Evolutionary conservation across 2,329 filamentous ascomycete species (phyloP).

Genomic region (Mariannaea elegans): DNA sequence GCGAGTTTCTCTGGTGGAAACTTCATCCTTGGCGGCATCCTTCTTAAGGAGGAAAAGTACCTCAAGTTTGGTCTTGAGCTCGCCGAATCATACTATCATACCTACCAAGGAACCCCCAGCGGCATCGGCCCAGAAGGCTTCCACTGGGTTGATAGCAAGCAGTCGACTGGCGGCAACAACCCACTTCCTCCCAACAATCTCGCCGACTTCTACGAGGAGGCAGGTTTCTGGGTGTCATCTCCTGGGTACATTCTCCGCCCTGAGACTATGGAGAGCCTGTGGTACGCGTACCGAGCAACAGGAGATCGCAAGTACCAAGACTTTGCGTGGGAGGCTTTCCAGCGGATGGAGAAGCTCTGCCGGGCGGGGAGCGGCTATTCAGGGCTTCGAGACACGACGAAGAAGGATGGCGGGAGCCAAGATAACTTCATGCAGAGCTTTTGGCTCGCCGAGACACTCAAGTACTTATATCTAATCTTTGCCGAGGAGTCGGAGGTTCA

Average conservation of each 20-base stretch:
- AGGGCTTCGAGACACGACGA: conserved; percentile 72
- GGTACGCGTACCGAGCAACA: conserved; percentile 87
- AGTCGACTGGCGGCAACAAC: conserved; percentile 50
- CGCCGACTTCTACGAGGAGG: conserved; percentile 67
- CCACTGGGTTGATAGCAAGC: conserved; percentile 62
- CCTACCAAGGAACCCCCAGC: conserved; percentile 74
- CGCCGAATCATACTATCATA: conserved; percentile 76
- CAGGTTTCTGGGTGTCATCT: conserved; percentile 77
- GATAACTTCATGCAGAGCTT: conserved; percentile 85
- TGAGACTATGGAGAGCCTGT: conserved; percentile 85
- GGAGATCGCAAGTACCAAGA: conserved; percentile 80
- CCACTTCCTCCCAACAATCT: conserved; percentile 54
- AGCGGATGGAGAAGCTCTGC: conserved; percentile 71
- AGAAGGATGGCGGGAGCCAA: conserved; percentile 58
- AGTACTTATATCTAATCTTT: conserved; percentile 82
- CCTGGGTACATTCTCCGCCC: conserved; percentile 75
- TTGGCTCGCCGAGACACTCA: conserved; percentile 87
- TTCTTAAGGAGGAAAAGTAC: conserved; percentile 72
- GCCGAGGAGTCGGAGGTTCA: conserved; percentile 66
- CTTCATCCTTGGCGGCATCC: conserved; percentile 82
- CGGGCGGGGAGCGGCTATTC: conserved; percentile 73
- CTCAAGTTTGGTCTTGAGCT: conserved; percentile 78
- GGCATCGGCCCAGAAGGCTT: conserved; percentile 81
- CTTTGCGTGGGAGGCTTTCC: conserved; percentile 84
- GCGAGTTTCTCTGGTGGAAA: conserved; percentile 85